Evolutionary conservation across 2,329 filamentous ascomycete species (phyloP).

Genomic region (Fusarium begoniae): DNA sequence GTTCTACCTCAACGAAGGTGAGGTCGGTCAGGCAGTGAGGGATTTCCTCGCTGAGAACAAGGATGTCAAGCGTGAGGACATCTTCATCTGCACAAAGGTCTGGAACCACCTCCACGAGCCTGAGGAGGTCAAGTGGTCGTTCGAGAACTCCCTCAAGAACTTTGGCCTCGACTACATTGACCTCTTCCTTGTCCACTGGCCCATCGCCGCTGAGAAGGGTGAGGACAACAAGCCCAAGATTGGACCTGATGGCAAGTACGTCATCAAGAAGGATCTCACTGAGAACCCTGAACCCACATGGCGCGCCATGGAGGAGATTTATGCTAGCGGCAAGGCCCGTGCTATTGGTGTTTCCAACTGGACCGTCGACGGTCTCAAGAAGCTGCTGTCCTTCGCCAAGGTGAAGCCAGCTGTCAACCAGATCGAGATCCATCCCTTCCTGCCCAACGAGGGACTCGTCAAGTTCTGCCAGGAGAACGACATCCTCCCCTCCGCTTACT

Average conservation of each 20-base stretch:
- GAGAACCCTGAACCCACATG: conserved; percentile 56
- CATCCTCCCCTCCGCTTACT: conserved; percentile 64
- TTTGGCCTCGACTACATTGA: conserved; percentile 63
- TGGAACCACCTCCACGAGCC: conserved; percentile 66
- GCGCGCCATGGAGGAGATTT: conserved; percentile 64
- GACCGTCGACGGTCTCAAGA: conserved; percentile 52
- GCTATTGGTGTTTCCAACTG: conserved; percentile 64
- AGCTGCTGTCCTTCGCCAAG: conserved; percentile 48
- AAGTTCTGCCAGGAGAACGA: conserved; percentile 62
- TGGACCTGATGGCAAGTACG: conserved; percentile 56
- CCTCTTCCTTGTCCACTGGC: conserved; percentile 62
- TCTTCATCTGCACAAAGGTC: conserved; percentile 67
- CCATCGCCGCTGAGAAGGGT: conserved; percentile 55
- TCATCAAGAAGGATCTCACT: conserved; percentile 57
- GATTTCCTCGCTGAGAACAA: conserved; percentile 44
- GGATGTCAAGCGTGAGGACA: conserved; percentile 47
- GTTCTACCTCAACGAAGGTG: conserved; percentile 56
- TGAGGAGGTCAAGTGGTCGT: conserved; percentile 57
- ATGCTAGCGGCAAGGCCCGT: conserved; percentile 50
- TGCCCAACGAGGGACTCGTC: conserved; percentile 59
- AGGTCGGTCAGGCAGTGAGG: conserved; percentile 54
- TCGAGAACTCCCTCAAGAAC: conserved; percentile 59
- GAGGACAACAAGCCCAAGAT: conserved; percentile 55
- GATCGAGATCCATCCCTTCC: conserved; percentile 49
- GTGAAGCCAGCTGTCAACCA: conserved; percentile 62